These are phyloP conservation scores for Xylariaceae sp. DNA, from an alignment of 2,329 filamentous ascomycete genomes.

Conservation along the genomic window DNA sequence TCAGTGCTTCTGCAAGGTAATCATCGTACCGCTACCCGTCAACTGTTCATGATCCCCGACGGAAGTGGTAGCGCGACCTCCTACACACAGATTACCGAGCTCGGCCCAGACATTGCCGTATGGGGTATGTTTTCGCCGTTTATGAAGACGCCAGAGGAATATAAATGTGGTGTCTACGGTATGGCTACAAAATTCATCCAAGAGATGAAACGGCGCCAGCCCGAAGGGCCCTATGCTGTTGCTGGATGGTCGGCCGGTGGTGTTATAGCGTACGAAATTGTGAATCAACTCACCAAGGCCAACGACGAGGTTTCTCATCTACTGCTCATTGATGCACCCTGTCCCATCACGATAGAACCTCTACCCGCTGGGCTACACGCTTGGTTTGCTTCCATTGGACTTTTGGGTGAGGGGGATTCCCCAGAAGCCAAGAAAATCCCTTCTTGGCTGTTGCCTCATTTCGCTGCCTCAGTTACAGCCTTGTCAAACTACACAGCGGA, in stretches of 20 bases:
- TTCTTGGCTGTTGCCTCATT: constrained; percentile 71
- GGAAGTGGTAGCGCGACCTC: constrained; percentile 62
- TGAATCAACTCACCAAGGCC: constrained; percentile 54
- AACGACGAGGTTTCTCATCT: constrained; percentile 57
- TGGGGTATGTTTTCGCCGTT: constrained; percentile 66
- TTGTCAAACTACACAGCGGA: constrained; percentile 66
- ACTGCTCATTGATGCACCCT: constrained; percentile 63
- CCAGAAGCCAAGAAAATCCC: constrained; percentile 54
- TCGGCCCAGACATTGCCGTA: constrained; percentile 45
- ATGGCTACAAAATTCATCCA: constrained; percentile 62
- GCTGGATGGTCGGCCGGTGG: constrained; percentile 76
- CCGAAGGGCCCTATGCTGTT: constrained; percentile 62
- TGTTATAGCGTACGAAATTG: constrained; percentile 66
- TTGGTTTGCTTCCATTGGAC: constrained; percentile 69
- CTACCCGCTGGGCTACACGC: constrained; percentile 63
- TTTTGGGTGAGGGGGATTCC: constrained; percentile 60
- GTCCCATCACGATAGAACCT: constrained; percentile 64
- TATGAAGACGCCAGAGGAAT: constrained; percentile 65
- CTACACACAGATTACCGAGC: constrained; percentile 57
- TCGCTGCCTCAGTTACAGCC: constrained; percentile 63
- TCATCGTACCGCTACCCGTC: constrained; percentile 42
- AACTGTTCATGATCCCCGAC: constrained; percentile 53
- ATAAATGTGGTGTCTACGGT: constrained; percentile 61
- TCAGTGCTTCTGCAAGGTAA: constrained; percentile 47
- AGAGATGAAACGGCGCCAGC: constrained; percentile 69